Evolutionary conservation across 176 grass and related monocot species (phyloP), one percentile per base, ranked within the genome.

Genomic region (Tillandsia leiboldiana): DNA sequence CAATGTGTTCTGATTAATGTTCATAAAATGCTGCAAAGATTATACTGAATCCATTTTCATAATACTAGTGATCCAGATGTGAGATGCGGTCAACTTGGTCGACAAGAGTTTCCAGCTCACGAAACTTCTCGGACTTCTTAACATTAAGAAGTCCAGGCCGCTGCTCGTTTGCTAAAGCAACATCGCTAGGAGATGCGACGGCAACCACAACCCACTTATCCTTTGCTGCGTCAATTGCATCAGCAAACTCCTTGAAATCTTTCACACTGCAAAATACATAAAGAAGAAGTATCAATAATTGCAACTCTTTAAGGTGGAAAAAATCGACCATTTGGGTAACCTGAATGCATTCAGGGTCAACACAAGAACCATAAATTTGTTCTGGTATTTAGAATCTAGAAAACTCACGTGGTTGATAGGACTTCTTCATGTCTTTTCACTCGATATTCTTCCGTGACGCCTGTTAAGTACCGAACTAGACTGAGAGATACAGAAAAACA

Each of bases 241-340:
- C 87, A 26, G 86, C 89, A 22, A 99, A 99, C 80, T 99, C 94
- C 84, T 88, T 93, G 73, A 99, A 93, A 83, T 99, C 89, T 72
- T 92, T 90, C 64, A 77, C 47, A 53, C 94, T 99, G 83, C 70
- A 28, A 5, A 18, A 80, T 20, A 51, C 3, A 20, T 52, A 72
- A 72, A 70, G 17, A 71, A 83, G 62, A 56, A n/a, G 53, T 22
- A 74, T 17, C 73, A 42, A 42, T 42, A 42, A 42, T 6, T 6
- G 33, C 33, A 42, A 42, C 6, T 42, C 33, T 42, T 42, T 42
- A 42, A 42, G 33, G 42, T 8, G 5, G 26, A 22, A 61, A 1
- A 15, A 61, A n/a, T 14, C 48, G 12, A 27, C 64, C 33, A 6
- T 64, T 33, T 8, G 12, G 10, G 8, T 49, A 26, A 50, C 50